These are phyloP conservation scores for Mucor irregularis DNA, from an alignment of 371 early-diverging fungal genomes.

Conservation along the genomic window DNA sequence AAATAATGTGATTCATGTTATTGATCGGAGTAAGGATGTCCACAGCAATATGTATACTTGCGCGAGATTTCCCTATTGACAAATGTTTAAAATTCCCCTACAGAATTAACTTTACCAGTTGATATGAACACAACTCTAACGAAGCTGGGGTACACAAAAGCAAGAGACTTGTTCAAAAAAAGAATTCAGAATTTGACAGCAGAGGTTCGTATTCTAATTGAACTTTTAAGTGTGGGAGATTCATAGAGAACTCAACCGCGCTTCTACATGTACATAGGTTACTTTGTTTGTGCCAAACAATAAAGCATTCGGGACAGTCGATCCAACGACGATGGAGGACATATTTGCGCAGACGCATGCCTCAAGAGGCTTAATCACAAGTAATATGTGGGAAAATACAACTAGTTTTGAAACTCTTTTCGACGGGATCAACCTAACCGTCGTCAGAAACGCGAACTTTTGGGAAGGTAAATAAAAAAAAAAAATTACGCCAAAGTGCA, in stretches of 20 bases:
- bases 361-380: neutral
- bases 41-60: neutral
- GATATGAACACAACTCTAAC: constrained; percentile 7
- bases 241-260: neutral
- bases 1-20: constrained; percentile 3
- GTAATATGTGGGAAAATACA: neutral
- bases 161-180: constrained; percentile 9
- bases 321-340: constrained; percentile 2
- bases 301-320: constrained; percentile 22
- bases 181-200: neutral
- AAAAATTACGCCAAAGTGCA: no score
- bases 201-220: neutral
- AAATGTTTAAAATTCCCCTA: no score
- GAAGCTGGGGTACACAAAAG: constrained; percentile 1
- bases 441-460: neutral
- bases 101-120: constrained; percentile 7
- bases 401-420: neutral
- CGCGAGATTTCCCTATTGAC: no score
- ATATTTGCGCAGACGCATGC: constrained; percentile 1
- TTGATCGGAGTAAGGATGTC: constrained; percentile 5
- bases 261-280: constrained; percentile 4
- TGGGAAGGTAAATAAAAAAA: neutral
- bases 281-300: constrained; percentile 39
- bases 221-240: neutral
- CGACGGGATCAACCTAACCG: neutral